Conservation (phyloP, 768 basidiomycete species). For the Pisolithus orientalis region DNA sequence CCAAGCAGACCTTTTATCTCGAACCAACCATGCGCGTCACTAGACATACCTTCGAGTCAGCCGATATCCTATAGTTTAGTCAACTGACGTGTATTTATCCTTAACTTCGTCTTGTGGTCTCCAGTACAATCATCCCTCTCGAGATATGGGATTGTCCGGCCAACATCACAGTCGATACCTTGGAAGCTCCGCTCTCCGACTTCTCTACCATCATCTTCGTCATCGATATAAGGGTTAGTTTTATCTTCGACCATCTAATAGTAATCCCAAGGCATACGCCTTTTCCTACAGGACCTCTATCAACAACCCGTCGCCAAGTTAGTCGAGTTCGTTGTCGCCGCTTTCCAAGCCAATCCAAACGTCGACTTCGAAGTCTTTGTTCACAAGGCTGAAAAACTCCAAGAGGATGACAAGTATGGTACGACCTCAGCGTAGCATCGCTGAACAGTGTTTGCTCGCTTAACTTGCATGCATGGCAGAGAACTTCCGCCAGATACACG, state of each 20-base stretch:
- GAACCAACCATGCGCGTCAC: constrained; percentile 78
- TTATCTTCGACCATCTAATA: background rate
- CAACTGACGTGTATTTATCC: background rate
- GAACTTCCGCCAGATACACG: constrained; percentile 86
- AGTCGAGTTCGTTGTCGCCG: constrained; percentile 73
- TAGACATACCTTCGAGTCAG: constrained; percentile 79
- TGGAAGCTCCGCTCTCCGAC: constrained; percentile 67
- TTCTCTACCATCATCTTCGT: constrained; percentile 89
- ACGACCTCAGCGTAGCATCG: constrained; percentile 13
- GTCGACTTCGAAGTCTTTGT: constrained; percentile 89
- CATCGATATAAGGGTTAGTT: constrained; percentile 84
- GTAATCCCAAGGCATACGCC: background rate
- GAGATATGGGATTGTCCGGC: constrained; percentile 97
- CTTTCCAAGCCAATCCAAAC: constrained; percentile 66
- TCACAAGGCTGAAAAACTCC: constrained; percentile 89
- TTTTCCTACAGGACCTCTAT: constrained; percentile 59
- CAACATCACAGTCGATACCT: constrained; percentile 71
- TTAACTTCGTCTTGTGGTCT: background rate
- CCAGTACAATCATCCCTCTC: constrained; percentile 84
- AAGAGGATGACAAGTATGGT: constrained; percentile 91
- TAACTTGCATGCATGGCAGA: constrained; percentile 41
- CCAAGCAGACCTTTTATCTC: constrained; percentile 85
- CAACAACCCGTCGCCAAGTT: constrained; percentile 79
- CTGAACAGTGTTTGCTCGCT: background rate
- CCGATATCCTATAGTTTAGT: constrained; percentile 4